Conservation (phyloP, 1,284 basidiomycete species). For the Rhodotorula sp. region DNA sequence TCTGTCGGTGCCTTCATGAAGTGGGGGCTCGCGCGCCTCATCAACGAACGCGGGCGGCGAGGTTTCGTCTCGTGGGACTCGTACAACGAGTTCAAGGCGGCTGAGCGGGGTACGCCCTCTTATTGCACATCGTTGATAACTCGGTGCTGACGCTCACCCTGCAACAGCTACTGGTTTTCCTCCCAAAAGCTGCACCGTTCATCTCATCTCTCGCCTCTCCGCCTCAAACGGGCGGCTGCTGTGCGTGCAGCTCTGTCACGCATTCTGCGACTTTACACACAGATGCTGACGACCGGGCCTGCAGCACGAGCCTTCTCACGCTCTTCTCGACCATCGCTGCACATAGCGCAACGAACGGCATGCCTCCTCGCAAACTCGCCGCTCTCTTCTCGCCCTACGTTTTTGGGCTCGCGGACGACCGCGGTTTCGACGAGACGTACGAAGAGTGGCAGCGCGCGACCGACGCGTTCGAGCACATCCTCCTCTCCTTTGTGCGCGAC, state of each 20-base stretch:
- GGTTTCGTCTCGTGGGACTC: slow-evolving; percentile 42
- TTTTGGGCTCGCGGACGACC: slow-evolving; percentile 70
- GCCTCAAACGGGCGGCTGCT: slow-evolving; percentile 57
- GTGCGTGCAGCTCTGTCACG: background rate
- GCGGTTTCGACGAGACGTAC: slow-evolving; percentile 74
- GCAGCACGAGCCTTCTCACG: slow-evolving; percentile 30
- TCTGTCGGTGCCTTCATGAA: slow-evolving; percentile 63
- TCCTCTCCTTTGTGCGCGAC: slow-evolving; percentile 64
- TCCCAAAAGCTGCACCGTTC: slow-evolving; percentile 61
- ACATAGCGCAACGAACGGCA: slow-evolving; percentile 40
- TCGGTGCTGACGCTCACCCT: background rate
- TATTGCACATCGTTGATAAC: rapidly evolving
- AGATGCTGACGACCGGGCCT: background rate
- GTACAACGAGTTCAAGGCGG: slow-evolving; percentile 34
- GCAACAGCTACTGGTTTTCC: slow-evolving; percentile 64
- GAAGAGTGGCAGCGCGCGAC: slow-evolving; percentile 74
- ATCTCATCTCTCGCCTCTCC: slow-evolving; percentile 71
- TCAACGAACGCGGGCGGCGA: slow-evolving; percentile 38
- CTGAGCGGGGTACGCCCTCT: slow-evolving; percentile 23
- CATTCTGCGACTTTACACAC: too few species aligned
- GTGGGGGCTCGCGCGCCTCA: slow-evolving; percentile 43
- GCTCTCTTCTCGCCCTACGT: slow-evolving; percentile 81
- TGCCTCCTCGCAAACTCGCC: slow-evolving; percentile 44
- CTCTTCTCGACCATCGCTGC: slow-evolving; percentile 36
- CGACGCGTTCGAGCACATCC: slow-evolving; percentile 81